A percentile compares a stretch with the other conserved stretches of the same genome.
These are phyloP conservation scores for Saturnispora ahearnii DNA, from an alignment of 805 yeast genomes.

Conservation along the genomic window DNA sequence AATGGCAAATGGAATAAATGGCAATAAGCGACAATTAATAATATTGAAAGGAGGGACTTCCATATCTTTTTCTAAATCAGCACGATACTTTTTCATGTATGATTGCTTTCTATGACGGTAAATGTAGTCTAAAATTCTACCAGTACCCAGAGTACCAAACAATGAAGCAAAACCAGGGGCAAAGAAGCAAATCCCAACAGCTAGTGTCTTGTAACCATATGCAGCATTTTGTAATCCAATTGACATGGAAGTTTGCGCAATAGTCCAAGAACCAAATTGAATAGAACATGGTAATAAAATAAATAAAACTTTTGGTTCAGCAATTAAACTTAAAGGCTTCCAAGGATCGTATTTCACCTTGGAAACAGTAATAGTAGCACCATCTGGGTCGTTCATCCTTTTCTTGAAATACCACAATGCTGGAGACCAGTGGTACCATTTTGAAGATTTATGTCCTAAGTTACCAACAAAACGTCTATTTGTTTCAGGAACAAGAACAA, in stretches of 20 bases:
- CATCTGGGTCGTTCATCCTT: conserved; percentile 16
- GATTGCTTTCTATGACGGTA: conserved; percentile 33
- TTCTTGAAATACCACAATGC: conserved; percentile 27
- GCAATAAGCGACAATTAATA: conserved; percentile 45
- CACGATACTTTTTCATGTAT: conserved; percentile 21
- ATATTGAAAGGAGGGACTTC: conserved; percentile 41
- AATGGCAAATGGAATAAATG: conserved; percentile 35
- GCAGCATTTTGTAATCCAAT: conserved; percentile 37
- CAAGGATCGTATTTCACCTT: conserved; percentile 23
- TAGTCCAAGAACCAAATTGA: conserved; percentile 62
- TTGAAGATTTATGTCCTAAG: conserved; percentile 50
- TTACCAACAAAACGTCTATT: conserved; percentile 65
- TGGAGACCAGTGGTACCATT: conserved; percentile 35
- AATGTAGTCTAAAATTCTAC: conserved; percentile 45
- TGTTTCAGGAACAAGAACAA: conserved; percentile 64
- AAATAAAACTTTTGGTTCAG: conserved; percentile 28
- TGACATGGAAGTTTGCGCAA: conserved; percentile 57
- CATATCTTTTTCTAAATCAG: conserved; percentile 4
- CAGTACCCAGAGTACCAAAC: conserved; percentile 50
- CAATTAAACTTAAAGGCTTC: conserved; percentile 16
- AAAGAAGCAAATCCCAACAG: conserved; percentile 63
- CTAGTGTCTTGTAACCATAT: conserved; percentile 44
- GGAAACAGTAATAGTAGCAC: neutral
- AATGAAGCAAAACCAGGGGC: conserved; percentile 67
- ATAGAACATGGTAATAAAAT: conserved; percentile 48